A percentile compares a stretch with the other conserved stretches of the same genome.
Conservation (phyloP, 768 basidiomycete species). For the Rhodocollybia butyracea region DNA sequence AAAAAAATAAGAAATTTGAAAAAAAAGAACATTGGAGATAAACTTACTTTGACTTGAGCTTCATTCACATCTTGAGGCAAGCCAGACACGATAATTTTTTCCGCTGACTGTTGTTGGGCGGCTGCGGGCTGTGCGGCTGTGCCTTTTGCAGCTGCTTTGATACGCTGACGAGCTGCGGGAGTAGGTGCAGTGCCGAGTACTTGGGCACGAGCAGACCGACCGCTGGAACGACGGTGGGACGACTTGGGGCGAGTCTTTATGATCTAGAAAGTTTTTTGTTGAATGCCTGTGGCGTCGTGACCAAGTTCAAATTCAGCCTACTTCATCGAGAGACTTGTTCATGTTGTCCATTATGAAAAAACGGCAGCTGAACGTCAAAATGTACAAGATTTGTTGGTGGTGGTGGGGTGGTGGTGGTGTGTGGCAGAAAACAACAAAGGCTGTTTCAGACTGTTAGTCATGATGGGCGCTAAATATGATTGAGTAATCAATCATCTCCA, state of each 20-base stretch:
- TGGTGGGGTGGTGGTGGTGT: not conserved
- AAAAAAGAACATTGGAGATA: not conserved
- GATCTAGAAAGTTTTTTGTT: conserved; percentile 45
- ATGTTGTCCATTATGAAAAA: conserved; percentile 32
- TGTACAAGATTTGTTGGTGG: conserved; percentile 18
- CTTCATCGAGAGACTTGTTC: conserved; percentile 86
- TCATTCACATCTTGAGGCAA: conserved; percentile 93
- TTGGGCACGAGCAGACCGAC: conserved; percentile 48
- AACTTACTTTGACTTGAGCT: conserved; percentile 82
- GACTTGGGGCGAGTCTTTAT: conserved; percentile 59
- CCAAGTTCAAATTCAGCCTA: conserved; percentile 30
- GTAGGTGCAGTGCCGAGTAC: conserved; percentile 56
- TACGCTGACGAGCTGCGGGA: conserved; percentile 52
- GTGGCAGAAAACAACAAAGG: conserved; percentile 2
- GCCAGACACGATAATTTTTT: conserved; percentile 96
- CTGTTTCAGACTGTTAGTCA: not conserved
- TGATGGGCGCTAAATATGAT: not conserved
- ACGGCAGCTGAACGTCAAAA: conserved; percentile 18
- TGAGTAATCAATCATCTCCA: not conserved
- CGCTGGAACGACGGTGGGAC: conserved; percentile 42
- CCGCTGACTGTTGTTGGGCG: conserved; percentile 40
- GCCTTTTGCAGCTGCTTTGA: conserved; percentile 39
- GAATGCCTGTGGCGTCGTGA: conserved; percentile 7
- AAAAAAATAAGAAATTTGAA: not conserved
- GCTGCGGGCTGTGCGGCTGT: conserved; percentile 35